Evolutionary conservation across 1,284 basidiomycete genomes (phyloP), one percentile per base, ranked within the genome.

Genomic region (Pseudozyma pruni): DNA sequence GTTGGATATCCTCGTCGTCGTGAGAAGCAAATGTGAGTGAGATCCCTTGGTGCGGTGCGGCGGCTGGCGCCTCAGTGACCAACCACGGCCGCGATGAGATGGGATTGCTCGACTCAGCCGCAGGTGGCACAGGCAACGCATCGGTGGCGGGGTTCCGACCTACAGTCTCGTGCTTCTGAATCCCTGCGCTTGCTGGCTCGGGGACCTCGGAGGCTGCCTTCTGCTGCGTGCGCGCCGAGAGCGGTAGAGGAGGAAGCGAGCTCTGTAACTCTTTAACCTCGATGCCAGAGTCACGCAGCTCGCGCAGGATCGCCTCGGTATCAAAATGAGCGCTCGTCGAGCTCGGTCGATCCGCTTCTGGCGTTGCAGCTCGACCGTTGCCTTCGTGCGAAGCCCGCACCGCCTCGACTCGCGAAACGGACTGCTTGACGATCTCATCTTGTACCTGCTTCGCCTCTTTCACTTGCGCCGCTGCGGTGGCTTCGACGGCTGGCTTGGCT

Each of bases 231-330:
- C 40, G 38, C 2, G 59, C 45, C 3, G 72, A 60, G 11, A 74
- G 51, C 10, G 62, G 62, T 23, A 79, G 63, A 17, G 74, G 72
- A 5, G 77, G 77, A 27, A 79, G 42, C 17, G 72, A 76, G 44
- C 74, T 76, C 40, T 78, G 52, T 8, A 79, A 67, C 57, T 79
- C 77, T 34, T 55, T 61, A 1, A 79, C 77, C 40, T 78, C 69
- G 45, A 79, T 78, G 2, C 77, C 77, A 13, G 72, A 72, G 45
- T 76, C 69, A 11, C 76, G 54, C 46, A 79, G 43, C 52, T 78
- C 76, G 33, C 72, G 74, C 35, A 79, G 54, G 11, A 79, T 73
- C n/a, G 72, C 73, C 31, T 75, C 77, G 4, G 74, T 75, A 32
- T 79, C 77, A 25, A 77, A 64, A 25, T 74, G 73, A 2, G 68